These are phyloP conservation scores for Candida dajiaensis DNA, from an alignment of 805 yeast genomes.

Conservation along the genomic window DNA sequence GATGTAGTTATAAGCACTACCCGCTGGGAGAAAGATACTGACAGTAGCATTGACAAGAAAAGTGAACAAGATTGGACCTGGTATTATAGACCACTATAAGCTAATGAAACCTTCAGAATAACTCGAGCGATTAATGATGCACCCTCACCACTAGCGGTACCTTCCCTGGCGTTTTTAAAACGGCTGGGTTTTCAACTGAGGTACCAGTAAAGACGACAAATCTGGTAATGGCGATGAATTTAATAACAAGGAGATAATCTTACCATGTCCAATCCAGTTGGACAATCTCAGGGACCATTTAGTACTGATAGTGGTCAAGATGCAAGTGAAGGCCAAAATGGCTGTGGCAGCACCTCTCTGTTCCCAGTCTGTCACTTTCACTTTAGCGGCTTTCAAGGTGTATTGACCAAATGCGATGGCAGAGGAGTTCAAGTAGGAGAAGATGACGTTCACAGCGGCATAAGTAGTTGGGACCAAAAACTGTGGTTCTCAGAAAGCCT, in stretches of 20 bases:
- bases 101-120: conserved; percentile 37
- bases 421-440: conserved; percentile 31
- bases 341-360: conserved; percentile 37
- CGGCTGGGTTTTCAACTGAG: conserved; percentile 28
- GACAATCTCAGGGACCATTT: conserved; percentile 27
- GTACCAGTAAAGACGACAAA: conserved; percentile 33
- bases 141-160: conserved; percentile 37
- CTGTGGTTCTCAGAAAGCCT: conserved; percentile 30
- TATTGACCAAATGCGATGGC: conserved; percentile 34
- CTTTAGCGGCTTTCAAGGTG: conserved; percentile 29
- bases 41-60: conserved; percentile 65
- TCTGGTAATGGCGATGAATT: conserved; percentile 31
- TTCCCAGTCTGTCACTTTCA: conserved; percentile 39
- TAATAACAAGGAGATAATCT: conserved; percentile 28
- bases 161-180: conserved; percentile 33
- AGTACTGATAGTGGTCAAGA: conserved; percentile 23
- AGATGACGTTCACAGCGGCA: conserved; percentile 33
- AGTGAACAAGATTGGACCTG: conserved; percentile 64
- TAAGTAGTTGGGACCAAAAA: conserved; percentile 31
- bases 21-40: conserved; percentile 75
- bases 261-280: conserved; percentile 31
- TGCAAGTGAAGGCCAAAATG: conserved; percentile 31
- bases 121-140: conserved; percentile 32
- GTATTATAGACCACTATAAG: conserved; percentile 37
- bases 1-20: conserved; percentile 76